phyloP scores from a whole-genome alignment of 441 rosid species.

The Manihot esculenta region DNA sequence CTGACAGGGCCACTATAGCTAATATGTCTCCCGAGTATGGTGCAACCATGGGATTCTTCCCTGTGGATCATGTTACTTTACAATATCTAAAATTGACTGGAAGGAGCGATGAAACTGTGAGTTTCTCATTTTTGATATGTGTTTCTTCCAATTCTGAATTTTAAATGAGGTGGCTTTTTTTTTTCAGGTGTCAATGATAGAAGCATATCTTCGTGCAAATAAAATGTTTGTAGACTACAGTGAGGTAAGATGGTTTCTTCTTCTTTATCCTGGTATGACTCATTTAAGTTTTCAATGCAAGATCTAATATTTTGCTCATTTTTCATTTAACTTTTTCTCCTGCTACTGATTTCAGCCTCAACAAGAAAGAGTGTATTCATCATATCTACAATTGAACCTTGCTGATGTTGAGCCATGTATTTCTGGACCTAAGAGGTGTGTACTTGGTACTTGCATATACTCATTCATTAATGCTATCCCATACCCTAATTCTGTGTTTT shows the following conservation, averaged over 20 bases:
- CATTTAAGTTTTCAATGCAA: background rate
- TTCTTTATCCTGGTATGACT: background rate
- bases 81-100: conserved; percentile 98
- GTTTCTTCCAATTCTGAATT: conserved; percentile 15
- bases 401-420: conserved; percentile 88
- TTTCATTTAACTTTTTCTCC: background rate
- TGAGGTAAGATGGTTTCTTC: conserved; percentile 50
- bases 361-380: conserved; percentile 85
- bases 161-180: conserved; percentile 22
- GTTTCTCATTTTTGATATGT: conserved; percentile 24
- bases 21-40: conserved; percentile 99
- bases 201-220: conserved; percentile 95
- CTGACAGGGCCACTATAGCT: conserved; percentile 99
- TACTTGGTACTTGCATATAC: conserved; percentile 7
- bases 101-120: conserved; percentile 95
- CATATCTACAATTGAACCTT: conserved; percentile 78
- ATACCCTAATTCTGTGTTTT: background rate
- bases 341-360: conserved; percentile 65
- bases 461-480: background rate
- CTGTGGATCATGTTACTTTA: conserved; percentile 94
- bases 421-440: conserved; percentile 95
- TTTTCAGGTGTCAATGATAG: conserved; percentile 83
- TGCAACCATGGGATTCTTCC: conserved; percentile 99
- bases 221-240: conserved; percentile 91
- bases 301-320: background rate